Conservation (phyloP, 2,329 filamentous ascomycete species). For the Fusarium illudens region DNA sequence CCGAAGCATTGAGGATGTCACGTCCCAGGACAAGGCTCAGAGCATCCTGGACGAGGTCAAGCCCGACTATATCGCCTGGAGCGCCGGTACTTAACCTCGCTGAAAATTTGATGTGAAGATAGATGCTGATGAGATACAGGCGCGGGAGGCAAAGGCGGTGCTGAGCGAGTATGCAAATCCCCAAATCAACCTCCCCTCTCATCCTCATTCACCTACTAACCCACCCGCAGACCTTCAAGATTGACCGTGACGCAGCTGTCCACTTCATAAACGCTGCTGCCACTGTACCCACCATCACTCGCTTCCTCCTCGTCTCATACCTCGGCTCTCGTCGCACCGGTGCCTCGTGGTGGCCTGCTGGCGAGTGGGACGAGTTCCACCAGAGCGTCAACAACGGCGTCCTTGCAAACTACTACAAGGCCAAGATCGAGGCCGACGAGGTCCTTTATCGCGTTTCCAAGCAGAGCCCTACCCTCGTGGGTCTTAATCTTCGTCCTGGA, state of each 20-base stretch:
- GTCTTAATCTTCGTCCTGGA: slow-evolving; percentile 64
- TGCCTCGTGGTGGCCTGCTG: slow-evolving; percentile 65
- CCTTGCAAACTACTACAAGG: slow-evolving; percentile 65
- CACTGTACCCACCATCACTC: slow-evolving; percentile 60
- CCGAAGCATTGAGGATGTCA: slow-evolving; percentile 75
- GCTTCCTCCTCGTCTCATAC: slow-evolving; percentile 73
- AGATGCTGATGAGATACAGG: slow-evolving; percentile 47
- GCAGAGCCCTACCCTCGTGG: slow-evolving; percentile 54
- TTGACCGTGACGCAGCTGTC: slow-evolving; percentile 71
- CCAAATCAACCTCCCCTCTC: background rate
- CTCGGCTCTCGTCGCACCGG: slow-evolving; percentile 60
- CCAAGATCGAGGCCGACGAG: slow-evolving; percentile 69
- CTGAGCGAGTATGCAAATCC: slow-evolving; percentile 52
- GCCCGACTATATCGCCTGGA: slow-evolving; percentile 74
- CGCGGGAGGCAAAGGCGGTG: slow-evolving; percentile 67
- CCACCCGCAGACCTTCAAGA: slow-evolving; percentile 57
- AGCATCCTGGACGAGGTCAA: slow-evolving; percentile 68
- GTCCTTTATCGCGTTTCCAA: slow-evolving; percentile 59
- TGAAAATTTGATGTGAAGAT: background rate
- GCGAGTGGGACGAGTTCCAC: slow-evolving; percentile 58
- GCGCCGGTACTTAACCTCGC: slow-evolving; percentile 60
- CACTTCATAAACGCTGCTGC: slow-evolving; percentile 69
- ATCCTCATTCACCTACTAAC: slow-evolving; percentile 20
- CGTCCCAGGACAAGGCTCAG: slow-evolving; percentile 67
- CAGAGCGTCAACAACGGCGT: slow-evolving; percentile 49